Evolutionary conservation across 2,329 filamentous ascomycete genomes (phyloP), one percentile per base, ranked within the genome.

Genomic region (Alternaria triticina): DNA sequence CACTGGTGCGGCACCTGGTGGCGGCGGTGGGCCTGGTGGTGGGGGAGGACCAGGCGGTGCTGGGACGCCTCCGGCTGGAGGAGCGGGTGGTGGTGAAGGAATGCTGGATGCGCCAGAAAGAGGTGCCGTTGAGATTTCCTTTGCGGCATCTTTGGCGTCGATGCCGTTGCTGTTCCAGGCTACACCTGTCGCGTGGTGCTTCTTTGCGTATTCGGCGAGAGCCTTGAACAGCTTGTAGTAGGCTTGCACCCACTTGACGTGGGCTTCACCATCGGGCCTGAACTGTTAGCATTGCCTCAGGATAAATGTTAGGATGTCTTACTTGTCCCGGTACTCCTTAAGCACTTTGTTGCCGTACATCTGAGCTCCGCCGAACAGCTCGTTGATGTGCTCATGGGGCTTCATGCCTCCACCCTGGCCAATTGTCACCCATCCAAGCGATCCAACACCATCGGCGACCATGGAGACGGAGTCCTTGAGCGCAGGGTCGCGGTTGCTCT

Each of bases 291-390:
- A 56, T 36, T 28, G 7, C 9, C 6, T 23, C n/a, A 3, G 15
- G 17, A 28, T 51, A 45, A n/a, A 22, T 17, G 22, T 13, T 5
- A 5, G 22, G 12, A 23, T 43, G 71, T 9, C 86, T 71, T 78
- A 91, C 89, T 89, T 91, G 67, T 92, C 94, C 82, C 96, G 97
- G 80, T 91, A 90, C 73, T 96, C 91, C 82, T 94, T 97, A 71
- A 98, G 83, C 40, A 99, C 92, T 72, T 94, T 89, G 83, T 99
- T 98, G 33, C 96, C 96, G 74, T 93, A 97, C 83, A 97, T 97
- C 79, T 98, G 91, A 44, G 94, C 93, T 54, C 93, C 91, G 28
- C 90, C 90, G 20, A 97, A 85, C 62, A 90, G 90, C 71, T 97
- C 94, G 50, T 90, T 90, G 50, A 98, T 91, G 74, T 94, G 92